These are phyloP conservation scores for Penicillium janthinellum DNA, from an alignment of 2,329 filamentous ascomycete species.

Conservation along the genomic window DNA sequence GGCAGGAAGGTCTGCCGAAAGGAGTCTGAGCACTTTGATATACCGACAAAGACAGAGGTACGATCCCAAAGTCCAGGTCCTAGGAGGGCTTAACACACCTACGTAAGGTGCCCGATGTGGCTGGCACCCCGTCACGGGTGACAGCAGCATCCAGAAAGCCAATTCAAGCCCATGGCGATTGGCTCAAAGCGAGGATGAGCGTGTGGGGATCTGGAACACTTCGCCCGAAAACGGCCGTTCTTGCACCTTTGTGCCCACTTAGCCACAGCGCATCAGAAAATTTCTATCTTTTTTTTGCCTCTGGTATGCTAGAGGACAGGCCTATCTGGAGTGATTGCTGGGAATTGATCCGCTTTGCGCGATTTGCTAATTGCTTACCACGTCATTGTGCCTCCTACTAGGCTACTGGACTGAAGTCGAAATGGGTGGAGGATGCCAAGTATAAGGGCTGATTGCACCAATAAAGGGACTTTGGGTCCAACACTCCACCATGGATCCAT, in stretches of 20 bases:
- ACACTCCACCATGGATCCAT: slow-evolving; percentile 2
- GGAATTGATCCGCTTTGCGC: slow-evolving; percentile 1
- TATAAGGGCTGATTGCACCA: background rate
- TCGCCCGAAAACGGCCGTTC: slow-evolving; percentile 6
- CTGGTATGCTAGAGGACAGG: background rate
- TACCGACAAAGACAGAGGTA: background rate
- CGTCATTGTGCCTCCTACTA: slow-evolving; percentile 1
- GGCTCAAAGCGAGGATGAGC: background rate
- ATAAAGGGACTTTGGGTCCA: background rate
- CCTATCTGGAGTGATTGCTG: background rate
- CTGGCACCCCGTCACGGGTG: background rate
- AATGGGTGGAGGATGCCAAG: slow-evolving; percentile 1
- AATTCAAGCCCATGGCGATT: background rate
- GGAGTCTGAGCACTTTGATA: background rate
- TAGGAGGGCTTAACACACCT: background rate
- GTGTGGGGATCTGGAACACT: background rate
- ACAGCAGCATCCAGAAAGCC: slow-evolving; percentile 1
- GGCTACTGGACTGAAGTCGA: background rate
- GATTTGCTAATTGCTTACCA: slow-evolving; percentile 1
- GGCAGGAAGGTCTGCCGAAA: background rate
- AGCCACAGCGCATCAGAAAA: background rate
- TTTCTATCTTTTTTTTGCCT: background rate
- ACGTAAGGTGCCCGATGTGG: background rate
- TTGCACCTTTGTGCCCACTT: background rate
- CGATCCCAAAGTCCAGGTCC: background rate